These are phyloP conservation scores for Populus hybrid DNA, from an alignment of 441 rosid species.

Conservation along the genomic window DNA sequence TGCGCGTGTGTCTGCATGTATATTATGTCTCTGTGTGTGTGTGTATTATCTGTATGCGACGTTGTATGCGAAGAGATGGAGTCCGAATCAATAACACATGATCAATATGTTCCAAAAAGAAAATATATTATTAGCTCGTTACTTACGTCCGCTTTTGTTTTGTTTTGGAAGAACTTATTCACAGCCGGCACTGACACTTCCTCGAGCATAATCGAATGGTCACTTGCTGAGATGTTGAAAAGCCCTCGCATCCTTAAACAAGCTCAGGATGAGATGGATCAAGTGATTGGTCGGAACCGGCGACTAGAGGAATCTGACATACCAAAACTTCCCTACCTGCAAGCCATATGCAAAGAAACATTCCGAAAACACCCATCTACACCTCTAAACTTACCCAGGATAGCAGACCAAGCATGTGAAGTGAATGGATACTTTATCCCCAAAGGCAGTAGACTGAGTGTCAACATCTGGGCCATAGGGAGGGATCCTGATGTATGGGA, in stretches of 20 bases:
- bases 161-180: conserved; percentile 40
- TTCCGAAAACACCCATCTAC: conserved; percentile 61
- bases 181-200: conserved; percentile 62
- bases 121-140: too few species aligned
- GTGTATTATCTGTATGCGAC: too few species aligned
- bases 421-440: conserved; percentile 60
- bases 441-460: conserved; percentile 38
- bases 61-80: too few species aligned
- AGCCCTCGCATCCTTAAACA: conserved; percentile 36
- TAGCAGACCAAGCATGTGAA: conserved; percentile 41
- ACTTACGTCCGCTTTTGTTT: background rate
- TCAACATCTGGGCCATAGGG: conserved; percentile 65
- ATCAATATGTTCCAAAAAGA: too few species aligned
- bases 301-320: conserved; percentile 49
- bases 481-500: conserved; percentile 55
- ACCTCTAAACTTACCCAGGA: conserved; percentile 55
- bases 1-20: too few species aligned
- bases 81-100: too few species aligned
- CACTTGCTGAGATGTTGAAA: conserved; percentile 46
- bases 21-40: too few species aligned
- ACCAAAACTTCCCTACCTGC: conserved; percentile 41
- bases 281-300: conserved; percentile 47
- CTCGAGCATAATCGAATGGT: conserved; percentile 61
- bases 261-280: conserved; percentile 61
- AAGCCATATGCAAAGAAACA: conserved; percentile 53